A percentile compares a stretch with the other conserved stretches of the same genome.
Conservation (phyloP, 306 rosid species). For the Potentilla sterilis region DNA sequence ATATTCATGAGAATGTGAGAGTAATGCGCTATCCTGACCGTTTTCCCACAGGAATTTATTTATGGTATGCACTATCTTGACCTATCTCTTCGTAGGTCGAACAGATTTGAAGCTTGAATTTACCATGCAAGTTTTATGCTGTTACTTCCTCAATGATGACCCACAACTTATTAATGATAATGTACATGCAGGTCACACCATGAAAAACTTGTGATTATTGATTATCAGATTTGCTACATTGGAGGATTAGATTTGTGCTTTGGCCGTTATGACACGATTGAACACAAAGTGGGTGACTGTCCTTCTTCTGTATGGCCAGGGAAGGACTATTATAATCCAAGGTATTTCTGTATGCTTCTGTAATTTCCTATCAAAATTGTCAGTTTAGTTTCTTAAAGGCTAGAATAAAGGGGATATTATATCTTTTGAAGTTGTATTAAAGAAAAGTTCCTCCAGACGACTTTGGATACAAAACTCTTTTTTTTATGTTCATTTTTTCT, state of each 20-base stretch:
- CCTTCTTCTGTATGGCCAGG: constrained; percentile 53
- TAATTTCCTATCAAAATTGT: not conserved
- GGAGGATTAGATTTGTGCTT: constrained; percentile 55
- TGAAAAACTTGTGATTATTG: constrained; percentile 49
- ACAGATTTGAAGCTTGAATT: not conserved
- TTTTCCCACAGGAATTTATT: constrained; percentile 42
- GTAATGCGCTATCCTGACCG: constrained; percentile 48
- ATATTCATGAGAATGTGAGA: constrained; percentile 44
- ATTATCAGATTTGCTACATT: constrained; percentile 44
- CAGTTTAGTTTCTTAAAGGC: not conserved
- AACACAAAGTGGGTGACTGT: constrained; percentile 44
- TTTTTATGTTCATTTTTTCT: not conserved
- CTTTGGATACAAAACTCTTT: not conserved
- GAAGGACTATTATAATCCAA: constrained; percentile 54
- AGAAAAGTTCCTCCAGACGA: not conserved
- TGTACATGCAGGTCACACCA: constrained; percentile 46
- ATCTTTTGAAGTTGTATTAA: not conserved
- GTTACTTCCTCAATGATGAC: not conserved
- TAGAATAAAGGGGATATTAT: not conserved
- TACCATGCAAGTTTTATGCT: not conserved
- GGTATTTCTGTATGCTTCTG: constrained; percentile 18
- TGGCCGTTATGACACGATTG: constrained; percentile 48
- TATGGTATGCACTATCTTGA: constrained; percentile 34
- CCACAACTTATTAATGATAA: constrained; percentile 2
- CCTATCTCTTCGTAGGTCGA: not conserved